Base-by-base conservation (phyloP, 352 stramenopile genomes). In the Pythium pyrilobum region DNA sequence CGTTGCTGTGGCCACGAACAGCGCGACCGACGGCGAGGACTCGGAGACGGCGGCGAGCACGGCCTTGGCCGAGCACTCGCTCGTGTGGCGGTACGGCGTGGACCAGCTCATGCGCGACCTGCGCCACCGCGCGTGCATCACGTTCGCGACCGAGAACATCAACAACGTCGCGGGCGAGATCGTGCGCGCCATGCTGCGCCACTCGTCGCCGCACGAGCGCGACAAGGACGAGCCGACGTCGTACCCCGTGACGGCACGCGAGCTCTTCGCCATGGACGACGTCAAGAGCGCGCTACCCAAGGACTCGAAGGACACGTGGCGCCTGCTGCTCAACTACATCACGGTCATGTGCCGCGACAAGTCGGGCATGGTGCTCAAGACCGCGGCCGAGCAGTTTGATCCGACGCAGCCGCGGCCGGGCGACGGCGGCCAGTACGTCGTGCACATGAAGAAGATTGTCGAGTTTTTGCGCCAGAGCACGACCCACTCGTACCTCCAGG, bases 371-470 rank as follows among this genome's bases (percentile, higher is more conserved):
- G 65, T 95, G 41, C 84, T 88, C 62, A 93, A 93, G 59, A 76
- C 85, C 4, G 72, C 75, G 20, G 58, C 80, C 27, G 82, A 95
- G 50, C 50, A 67, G 37, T 89, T 90, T 47, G 77, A 92, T 52
- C 51, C 77, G 23, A 77, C 72, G 12, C 66, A 85, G 42, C 54
- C 67, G 36, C 78, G 74, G 9, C 51, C 81, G 3, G 76, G 79
- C 32, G 85, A 95, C 36, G 85, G 85, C 18, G 85, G 85, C n/a
- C 82, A 90, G 55, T 95, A 93, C 53, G 82, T 89, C 21, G 82
- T 95, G 27, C 85, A 95, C 62, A 92, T 95, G 81, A 74, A 89
- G 55, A 95, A 95, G 67, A 92, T 95, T 50, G 67, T 92, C 20
- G 66, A 76, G 36, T 91, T 89, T 46, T 49, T 95, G 25, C 66